Conservation (phyloP, 129 eudicot genomes). For the Helianthus tuberosus region DNA sequence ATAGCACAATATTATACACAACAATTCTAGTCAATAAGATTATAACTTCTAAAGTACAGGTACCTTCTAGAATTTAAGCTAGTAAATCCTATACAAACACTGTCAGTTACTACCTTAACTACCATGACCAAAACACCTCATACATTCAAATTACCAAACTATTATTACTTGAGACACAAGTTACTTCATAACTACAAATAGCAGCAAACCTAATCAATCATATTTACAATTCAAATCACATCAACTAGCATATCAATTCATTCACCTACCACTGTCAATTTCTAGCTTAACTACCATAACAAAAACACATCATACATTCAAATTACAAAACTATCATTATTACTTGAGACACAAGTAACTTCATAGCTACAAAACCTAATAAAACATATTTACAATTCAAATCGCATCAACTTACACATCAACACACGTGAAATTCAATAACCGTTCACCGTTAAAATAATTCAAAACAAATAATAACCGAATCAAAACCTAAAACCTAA, state of each 20-base stretch:
- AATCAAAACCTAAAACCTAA: neutral
- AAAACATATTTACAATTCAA: neutral
- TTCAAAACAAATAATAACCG: neutral
- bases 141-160: neutral
- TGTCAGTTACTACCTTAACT: neutral
- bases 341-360: neutral
- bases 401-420: neutral
- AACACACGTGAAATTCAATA: neutral
- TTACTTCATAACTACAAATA: constrained; percentile 7
- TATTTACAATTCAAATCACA: neutral
- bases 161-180: neutral
- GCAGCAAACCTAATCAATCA: neutral
- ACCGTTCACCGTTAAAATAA: too few relatives aligned
- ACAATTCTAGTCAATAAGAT: neutral
- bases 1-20: constrained; percentile 13
- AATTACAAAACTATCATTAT: too few relatives aligned
- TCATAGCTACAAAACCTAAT: constrained; percentile 2
- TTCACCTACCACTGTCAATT: neutral
- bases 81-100: neutral
- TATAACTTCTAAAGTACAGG: neutral
- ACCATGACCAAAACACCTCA: neutral
- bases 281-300: too few relatives aligned
- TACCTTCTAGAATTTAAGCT: neutral
- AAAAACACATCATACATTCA: too few relatives aligned
- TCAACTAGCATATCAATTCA: neutral